Percentiles rank a stretch among this genome's conserved stretches.
phyloP scores from a whole-genome alignment of 2,329 filamentous ascomycete genomes.

The Botrytis paeoniae region DNA sequence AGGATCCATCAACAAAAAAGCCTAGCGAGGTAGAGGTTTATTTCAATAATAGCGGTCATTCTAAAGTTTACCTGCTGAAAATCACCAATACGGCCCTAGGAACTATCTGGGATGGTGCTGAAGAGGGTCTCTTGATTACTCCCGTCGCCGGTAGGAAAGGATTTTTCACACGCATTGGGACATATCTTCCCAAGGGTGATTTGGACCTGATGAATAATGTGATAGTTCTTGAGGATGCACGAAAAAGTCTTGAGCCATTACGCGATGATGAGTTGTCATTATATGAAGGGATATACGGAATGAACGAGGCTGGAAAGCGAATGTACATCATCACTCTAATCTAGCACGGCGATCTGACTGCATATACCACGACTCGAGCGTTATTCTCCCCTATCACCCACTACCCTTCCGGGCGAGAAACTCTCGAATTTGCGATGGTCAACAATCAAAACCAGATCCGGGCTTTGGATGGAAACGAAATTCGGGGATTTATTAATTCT shows the following conservation, averaged over 20 bases:
- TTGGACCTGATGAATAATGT: neutral
- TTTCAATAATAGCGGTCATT: neutral
- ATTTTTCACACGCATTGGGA: neutral
- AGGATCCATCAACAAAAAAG: neutral
- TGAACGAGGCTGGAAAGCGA: neutral
- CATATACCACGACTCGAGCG: neutral
- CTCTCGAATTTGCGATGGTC: neutral
- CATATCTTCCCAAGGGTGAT: fast-evolving
- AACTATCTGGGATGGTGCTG: neutral
- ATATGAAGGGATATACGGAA: neutral
- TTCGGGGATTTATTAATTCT: neutral
- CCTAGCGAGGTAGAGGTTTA: no score
- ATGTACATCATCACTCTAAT: no score
- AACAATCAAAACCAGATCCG: no score
- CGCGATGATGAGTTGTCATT: neutral
- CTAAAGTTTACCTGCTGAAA: neutral
- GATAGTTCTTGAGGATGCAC: neutral
- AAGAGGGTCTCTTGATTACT: neutral
- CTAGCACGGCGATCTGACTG: no score
- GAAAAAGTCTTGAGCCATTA: neutral
- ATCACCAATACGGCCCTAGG: neutral
- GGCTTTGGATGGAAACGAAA: neutral
- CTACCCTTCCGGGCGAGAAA: neutral
- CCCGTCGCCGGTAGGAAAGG: neutral
- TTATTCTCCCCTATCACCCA: neutral